phyloP scores from a whole-genome alignment of 1,284 basidiomycete species.

The Apiotrichum gamsii region DNA sequence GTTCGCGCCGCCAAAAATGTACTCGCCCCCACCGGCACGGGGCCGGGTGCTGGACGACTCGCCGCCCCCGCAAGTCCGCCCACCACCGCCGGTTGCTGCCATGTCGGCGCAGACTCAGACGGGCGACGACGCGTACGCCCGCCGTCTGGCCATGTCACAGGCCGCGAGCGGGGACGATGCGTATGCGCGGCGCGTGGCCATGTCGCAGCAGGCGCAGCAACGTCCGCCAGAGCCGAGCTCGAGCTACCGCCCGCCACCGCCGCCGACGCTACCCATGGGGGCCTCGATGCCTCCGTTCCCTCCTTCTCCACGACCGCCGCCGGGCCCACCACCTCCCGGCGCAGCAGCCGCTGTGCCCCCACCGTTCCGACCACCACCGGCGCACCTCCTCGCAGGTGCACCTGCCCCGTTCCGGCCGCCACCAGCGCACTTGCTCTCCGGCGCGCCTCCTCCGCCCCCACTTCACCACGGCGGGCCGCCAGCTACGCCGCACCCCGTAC shows the following conservation, averaged over 20 bases:
- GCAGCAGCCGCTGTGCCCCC: neutral
- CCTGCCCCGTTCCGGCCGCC: constrained; percentile 11
- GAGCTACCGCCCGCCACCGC: neutral
- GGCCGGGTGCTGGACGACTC: constrained; percentile 10
- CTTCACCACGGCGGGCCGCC: neutral
- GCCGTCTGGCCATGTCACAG: constrained; percentile 27
- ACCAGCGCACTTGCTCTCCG: constrained; percentile 3
- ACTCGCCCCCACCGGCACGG: constrained; percentile 8
- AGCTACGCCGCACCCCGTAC: no score
- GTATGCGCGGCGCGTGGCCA: constrained; percentile 34
- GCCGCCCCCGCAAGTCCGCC: constrained; percentile 1
- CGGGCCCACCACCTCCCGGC: neutral
- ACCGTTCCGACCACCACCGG: constrained; percentile 11
- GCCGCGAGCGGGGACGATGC: constrained; percentile 32
- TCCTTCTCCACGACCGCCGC: neutral
- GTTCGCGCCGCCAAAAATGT: constrained; percentile 42
- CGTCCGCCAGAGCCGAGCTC: neutral
- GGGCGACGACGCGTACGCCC: constrained; percentile 41
- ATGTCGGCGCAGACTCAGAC: constrained; percentile 18
- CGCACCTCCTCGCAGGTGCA: constrained; percentile 4
- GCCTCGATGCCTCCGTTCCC: no score
- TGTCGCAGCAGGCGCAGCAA: constrained; percentile 5
- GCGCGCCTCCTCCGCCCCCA: neutral
- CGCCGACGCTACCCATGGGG: neutral
- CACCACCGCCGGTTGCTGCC: constrained; percentile 11